Base-by-base conservation (phyloP, 208 protist species). In the Leishmania tarentolae region DNA sequence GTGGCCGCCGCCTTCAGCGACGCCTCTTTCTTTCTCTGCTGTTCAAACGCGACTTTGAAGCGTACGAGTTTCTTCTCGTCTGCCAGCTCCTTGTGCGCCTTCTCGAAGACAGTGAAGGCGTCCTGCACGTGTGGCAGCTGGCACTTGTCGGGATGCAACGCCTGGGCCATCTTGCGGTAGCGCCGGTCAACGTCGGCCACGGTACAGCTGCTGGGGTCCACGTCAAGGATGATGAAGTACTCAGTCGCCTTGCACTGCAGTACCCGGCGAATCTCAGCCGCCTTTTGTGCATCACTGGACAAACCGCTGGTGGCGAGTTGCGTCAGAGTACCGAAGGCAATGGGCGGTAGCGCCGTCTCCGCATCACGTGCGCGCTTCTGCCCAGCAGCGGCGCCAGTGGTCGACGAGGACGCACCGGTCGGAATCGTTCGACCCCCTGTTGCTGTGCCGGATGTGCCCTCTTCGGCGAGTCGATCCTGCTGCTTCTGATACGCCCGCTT, bases 101-200 rank as follows among this genome's bases (percentile, higher is more conserved):
- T 90, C 76, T 97, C 93, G 56, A 93, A 90, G 3, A 92, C 78
- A 11, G 88, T 90, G 80, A 98, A 98, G 53, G 93, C 95, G 50
- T 91, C 91, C 9, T 86, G 83, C 31, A 93, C 95, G 59, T 90
- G 88, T 9, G 90, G 90, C 46, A 97, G 86, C 59, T 89, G 86
- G 83, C 95, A 98, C 88, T 98, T 98, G 83, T 98, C 95, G 8
- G 95, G 95, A 76, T 98, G 95, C 40, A 98, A 86, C 8, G 90
- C 90, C 79, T 95, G 85, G n/a, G 92, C 95, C 82, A 97, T 95
- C 70, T 78, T 88, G 37, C 93, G 92, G 82, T 94, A 98, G 24
- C 81, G 88, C 53, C 83, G 83, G 40, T 92, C 86, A 9, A 98
- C 89, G 63, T 97, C 93, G 3, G 80, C 66, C 42, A 96, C 79